Conservation (phyloP, 176 grass and related monocot species). For the Triticum dicoccoides region DNA sequence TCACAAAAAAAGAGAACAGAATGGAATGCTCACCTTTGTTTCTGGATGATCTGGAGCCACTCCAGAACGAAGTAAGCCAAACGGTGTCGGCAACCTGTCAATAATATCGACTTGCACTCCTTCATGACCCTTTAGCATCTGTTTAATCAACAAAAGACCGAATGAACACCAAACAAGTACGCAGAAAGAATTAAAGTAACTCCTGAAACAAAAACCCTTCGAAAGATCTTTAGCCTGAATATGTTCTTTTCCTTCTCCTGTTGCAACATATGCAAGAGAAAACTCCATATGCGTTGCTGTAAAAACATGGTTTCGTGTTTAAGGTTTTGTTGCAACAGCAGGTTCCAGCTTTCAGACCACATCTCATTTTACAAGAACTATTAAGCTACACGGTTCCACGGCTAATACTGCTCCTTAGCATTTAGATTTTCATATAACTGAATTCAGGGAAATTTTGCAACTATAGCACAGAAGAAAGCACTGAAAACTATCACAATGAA, state of each 20-base stretch:
- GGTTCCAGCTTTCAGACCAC: background rate
- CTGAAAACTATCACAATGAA: background rate
- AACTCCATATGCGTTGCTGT: background rate
- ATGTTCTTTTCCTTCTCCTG: background rate
- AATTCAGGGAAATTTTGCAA: background rate
- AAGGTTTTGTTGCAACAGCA: background rate
- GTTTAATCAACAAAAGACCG: slow-evolving; percentile 8
- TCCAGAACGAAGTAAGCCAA: slow-evolving; percentile 82
- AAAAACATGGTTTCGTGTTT: background rate
- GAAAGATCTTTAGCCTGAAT: background rate
- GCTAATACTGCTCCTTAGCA: background rate
- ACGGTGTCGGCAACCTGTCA: slow-evolving; percentile 77
- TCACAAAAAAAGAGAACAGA: background rate
- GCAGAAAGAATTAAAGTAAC: background rate
- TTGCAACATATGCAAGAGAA: background rate
- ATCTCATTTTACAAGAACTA: background rate
- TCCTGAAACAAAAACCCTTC: background rate
- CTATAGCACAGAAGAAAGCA: background rate
- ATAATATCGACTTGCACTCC: slow-evolving; percentile 68
- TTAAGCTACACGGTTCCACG: background rate
- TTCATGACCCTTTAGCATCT: slow-evolving; percentile 83
- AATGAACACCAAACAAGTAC: background rate
- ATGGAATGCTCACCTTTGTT: slow-evolving; percentile 57
- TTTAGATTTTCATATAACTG: background rate
- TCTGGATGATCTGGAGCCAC: slow-evolving; percentile 96